Evolutionary conservation across 805 yeast genomes (phyloP), one percentile per base, ranked within the genome.

Genomic region (Kluyveromyces aestuarii): DNA sequence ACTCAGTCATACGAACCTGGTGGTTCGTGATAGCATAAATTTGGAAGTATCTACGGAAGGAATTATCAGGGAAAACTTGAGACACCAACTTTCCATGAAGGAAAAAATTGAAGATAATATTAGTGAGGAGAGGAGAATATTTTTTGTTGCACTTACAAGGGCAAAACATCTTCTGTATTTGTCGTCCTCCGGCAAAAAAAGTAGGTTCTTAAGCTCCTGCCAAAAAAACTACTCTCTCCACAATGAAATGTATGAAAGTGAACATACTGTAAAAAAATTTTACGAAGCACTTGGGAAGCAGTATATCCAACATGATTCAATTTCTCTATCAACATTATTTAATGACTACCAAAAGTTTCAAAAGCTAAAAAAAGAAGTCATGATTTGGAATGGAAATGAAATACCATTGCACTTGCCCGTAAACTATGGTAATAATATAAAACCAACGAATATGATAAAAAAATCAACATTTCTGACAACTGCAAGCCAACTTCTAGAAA

Each of bases 81-180:
- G 14, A 30, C 3, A 30, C 35, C 14, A 30, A 30, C 8, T 30
- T 30, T 30, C 11, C 35, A 30, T 30, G 35, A 35, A 18, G 13
- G 39, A 43, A 13, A 38, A 43, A 13, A 7, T 35, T 10, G 39
- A 33, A 11, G 36, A 16, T 21, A 17, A 8, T n/a, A n/a, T 33
- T 6, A 33, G 18, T 53, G 98, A 91, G 65, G 97, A 89, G 59
- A 68, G 95, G 48, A 65, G 98, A 45, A 78, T 91, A 54, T 75
- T 89, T 50, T 93, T 87, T 63, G 99, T 93, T 13, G 96, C 96
- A 0, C 71, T 82, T 41, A 91, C 96, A 0, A 73, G 99, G 53
- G 95, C 96, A 0, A 83, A 84, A 61, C 64, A 65, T 4, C 58
- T 81, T 25, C 60, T 83, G 13, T 78, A 75, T 54, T 55, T 82